Evolutionary conservation across 495 filamentous ascomycete genomes (phyloP), one percentile per base, ranked within the genome.

Genomic region (Podospora appendiculata): DNA sequence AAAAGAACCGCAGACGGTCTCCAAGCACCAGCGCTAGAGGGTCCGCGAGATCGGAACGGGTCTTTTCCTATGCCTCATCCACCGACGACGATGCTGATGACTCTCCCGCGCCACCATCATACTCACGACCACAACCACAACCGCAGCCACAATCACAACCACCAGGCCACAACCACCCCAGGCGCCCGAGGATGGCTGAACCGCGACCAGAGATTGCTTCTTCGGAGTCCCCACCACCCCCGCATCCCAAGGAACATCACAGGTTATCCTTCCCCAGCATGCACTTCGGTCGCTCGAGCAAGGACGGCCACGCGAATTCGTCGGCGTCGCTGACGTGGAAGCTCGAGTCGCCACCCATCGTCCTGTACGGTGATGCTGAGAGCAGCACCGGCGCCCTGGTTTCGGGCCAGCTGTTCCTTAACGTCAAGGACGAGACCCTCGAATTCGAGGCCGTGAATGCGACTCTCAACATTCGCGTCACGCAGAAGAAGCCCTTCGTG

Each of bases 331-430:
- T 96, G 47, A 79, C 84, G 19, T 82, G 92, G 68, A 74, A 82
- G 36, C 86, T 96, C 51, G 93, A 99, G 71, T 95, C 89, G 3
- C 89, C 93, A 0, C 93, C 93, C 1, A 72, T 92, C 9, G 80
- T 96, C 13, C 85, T 94, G 71, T 90, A 91, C 60, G 90, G 88
- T 16, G 71, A 77, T 8, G 75, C 89, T 1, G 75, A 83, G 45
- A 79, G 78, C 56, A 96, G 90, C 19, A 87, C 84, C 7, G 93
- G 93, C 48, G 90, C 93, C 7, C 70, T 99, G 38, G 80, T 97
- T 40, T 95, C 89, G 2, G 91, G 90, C 39, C 88, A 89, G 51
- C 70, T 97, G 54, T 79, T 83, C 52, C 65, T 96, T n/a, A 67
- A 76, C 32, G 75, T 95, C 61, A 72, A 78, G 41, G 83, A 89